These are phyloP conservation scores for Grosmannia serpens DNA, from an alignment of 2,329 filamentous ascomycete species.

Conservation along the genomic window DNA sequence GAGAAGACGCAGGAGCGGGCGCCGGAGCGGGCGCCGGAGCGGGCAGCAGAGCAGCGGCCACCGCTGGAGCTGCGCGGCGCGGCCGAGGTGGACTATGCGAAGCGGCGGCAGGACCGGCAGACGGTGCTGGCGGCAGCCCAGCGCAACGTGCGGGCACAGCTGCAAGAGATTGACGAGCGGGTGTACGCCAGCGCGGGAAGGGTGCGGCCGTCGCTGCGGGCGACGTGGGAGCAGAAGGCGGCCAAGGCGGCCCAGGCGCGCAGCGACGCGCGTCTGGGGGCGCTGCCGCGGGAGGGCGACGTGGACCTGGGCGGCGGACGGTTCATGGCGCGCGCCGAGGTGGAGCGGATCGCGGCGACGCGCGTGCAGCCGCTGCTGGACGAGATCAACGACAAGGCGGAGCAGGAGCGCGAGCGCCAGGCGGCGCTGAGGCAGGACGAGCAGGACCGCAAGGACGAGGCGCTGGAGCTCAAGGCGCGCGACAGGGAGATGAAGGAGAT, in stretches of 20 bases:
- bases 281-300: conserved; percentile 35
- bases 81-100: conserved; percentile 34
- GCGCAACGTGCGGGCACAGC: conserved; percentile 68
- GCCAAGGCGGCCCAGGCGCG: conserved; percentile 56
- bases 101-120: conserved; percentile 64
- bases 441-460: conserved; percentile 33
- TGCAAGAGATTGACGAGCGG: conserved; percentile 73
- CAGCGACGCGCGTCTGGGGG: conserved; percentile 46
- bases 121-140: conserved; percentile 67
- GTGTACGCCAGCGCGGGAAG: conserved; percentile 68
- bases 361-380: conserved; percentile 75
- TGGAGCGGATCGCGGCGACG: conserved; percentile 67
- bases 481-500: conserved; percentile 43
- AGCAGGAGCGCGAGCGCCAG: conserved; percentile 57
- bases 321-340: conserved; percentile 65
- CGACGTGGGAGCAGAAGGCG: conserved; percentile 71
- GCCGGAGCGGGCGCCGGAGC: conserved; percentile 28
- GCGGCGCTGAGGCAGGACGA: conserved; percentile 51
- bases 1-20: conserved; percentile 26
- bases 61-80: background rate
- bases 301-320: conserved; percentile 68
- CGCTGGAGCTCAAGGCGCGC: conserved; percentile 29
- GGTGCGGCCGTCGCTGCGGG: conserved; percentile 54
- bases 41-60: background rate
- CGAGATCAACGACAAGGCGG: conserved; percentile 70